Evolutionary conservation across 1,139 yeast genomes (phyloP), one percentile per base, ranked within the genome.

Genomic region (Saccharomyces uvarum): DNA sequence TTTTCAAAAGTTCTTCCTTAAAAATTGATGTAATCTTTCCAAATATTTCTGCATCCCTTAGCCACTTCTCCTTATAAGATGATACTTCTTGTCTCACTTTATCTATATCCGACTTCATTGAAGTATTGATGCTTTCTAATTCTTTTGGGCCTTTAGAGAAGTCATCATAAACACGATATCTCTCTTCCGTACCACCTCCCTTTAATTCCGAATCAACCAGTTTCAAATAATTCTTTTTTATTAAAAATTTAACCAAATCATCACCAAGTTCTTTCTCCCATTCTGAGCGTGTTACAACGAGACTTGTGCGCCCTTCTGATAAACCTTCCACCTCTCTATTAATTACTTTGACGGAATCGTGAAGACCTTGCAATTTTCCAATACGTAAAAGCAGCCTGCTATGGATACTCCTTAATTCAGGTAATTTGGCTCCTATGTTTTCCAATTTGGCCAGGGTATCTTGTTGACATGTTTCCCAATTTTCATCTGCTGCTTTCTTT

Each of bases 261-360:
- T 52, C 47, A 14, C 69, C 70, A 9, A 67, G 56, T 38, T 63
- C 62, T 5, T 56, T 50, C 41, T 61, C 66, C 71, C 71, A 68
- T 44, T 64, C 66, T 31, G 56, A 53, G 24, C 56, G 60, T 2
- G 61, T 51, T 2, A 65, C 61, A 14, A 62, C 56, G 31, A 68
- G 52, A 31, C 55, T 59, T 4, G 68, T 62, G 31, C 61, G 60
- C 6, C 65, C 61, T 21, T 56, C 60, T 14, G 63, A 57, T 46
- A 69, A 53, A 27, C 55, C 55, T 29, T 62, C 66, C 11, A 63
- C 51, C 41, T 65, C 69, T 8, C 56, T 54, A 53, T 68, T 67
- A 2, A 63, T 59, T 27, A 52, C 58, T n/a, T 54, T 50, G 19
- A 68, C 63, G 24, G 60, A 60, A 3, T 59, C 60, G 49, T 66